Conservation (phyloP, 2,329 filamentous ascomycete genomes). For the Fusarium nematophilum region DNA sequence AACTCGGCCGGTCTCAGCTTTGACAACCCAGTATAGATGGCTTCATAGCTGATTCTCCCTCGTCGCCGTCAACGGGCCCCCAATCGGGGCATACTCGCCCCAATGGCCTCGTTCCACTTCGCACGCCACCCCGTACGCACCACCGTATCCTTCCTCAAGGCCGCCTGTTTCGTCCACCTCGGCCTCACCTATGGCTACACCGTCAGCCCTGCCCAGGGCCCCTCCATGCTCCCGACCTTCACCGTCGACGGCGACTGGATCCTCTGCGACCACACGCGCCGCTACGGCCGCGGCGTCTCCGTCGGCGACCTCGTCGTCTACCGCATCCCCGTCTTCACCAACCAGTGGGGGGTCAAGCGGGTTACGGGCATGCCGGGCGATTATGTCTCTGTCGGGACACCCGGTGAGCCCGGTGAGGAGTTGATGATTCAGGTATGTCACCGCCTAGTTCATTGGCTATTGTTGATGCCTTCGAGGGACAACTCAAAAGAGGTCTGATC, state of each 20-base stretch:
- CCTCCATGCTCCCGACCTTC: conserved; percentile 92
- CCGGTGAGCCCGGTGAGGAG: conserved; percentile 58
- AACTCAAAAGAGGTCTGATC: background rate
- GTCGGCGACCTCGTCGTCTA: conserved; percentile 91
- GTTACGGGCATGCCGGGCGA: conserved; percentile 81
- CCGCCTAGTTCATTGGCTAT: background rate
- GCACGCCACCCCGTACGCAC: conserved; percentile 55
- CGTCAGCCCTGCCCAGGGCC: conserved; percentile 71
- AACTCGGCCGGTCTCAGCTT: conserved; percentile 5
- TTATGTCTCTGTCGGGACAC: conserved; percentile 75
- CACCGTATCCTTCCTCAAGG: conserved; percentile 49
- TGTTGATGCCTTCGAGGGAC: background rate
- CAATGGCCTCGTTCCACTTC: conserved; percentile 47
- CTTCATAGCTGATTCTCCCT: conserved; percentile 1
- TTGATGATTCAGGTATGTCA: conserved; percentile 73
- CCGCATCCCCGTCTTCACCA: conserved; percentile 75
- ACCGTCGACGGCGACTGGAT: conserved; percentile 74
- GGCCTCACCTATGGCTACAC: conserved; percentile 70
- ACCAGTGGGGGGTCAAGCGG: conserved; percentile 78
- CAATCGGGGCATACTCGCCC: conserved; percentile 8
- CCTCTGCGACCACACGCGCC: conserved; percentile 74
- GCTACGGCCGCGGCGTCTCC: conserved; percentile 70
- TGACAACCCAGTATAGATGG: conserved; percentile 12
- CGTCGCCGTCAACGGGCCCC: conserved; percentile 1
- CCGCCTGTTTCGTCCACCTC: conserved; percentile 56